Evolutionary conservation across 306 rosid species (phyloP), one percentile per base, ranked within the genome.

Genomic region (Geum urbanum): DNA sequence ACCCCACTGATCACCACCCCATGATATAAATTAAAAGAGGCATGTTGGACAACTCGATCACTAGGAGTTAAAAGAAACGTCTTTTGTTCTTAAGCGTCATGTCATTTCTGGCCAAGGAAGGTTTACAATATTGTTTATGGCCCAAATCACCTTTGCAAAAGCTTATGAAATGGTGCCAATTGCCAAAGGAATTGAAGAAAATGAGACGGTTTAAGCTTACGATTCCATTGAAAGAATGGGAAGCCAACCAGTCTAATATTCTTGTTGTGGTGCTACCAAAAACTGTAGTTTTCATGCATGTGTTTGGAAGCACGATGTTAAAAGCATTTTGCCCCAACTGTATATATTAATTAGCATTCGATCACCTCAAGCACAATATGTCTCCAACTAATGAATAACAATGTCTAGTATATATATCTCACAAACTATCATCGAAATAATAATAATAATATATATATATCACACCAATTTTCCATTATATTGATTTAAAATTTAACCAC

Each of bases 1-100:
- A 48, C 69, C 64, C 75, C 63, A 76, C 80, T 62, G 70, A 72
- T 69, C 65, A 63, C 77, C 69, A 27, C 74, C 65, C 63, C 60
- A 47, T 47, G 19, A 46, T 66, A 77, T 74, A 60, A 32, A 32
- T 32, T 32, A 32, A 8, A 65, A 86, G 75, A 70, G 49, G 58
- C 43, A 49, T 64, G 53, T 72, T 74, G 80, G 72, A 70, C 75
- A 70, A 69, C 37, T 59, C 37, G 43, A 32, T 32, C 37, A 32
- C 54, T 49, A 53, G 18, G 8, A 59, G 8, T 32, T 32, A 32
- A 32, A 32, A 46, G 18, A 58, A 61, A 37, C 46, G 18, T 15
- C 18, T 37, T 78, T 55, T 55, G 48, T 63, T 65, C 62, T 49
- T 20, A 48, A 74, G 64, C 58, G 56, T 69, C 67, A 49, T 65